A percentile compares a stretch with the other conserved stretches of the same genome.
phyloP scores from a whole-genome alignment of 441 rosid genomes.

The Cnidoscolus chayamansa region DNA sequence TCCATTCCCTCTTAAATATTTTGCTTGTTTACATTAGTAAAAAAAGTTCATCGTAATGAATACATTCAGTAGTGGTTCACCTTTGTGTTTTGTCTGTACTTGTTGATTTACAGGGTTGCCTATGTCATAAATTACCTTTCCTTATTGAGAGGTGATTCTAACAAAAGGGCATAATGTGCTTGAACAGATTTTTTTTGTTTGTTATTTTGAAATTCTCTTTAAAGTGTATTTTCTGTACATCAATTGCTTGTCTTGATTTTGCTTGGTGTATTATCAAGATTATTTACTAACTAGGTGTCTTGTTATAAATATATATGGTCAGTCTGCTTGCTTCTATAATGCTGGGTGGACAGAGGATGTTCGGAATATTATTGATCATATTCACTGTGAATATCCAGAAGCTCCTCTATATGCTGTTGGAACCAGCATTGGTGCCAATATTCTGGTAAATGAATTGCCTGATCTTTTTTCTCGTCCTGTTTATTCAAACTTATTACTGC shows the following conservation, averaged over 20 bases:
- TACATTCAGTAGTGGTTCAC: neutral
- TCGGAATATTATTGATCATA: slow-evolving; percentile 32
- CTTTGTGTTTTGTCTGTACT: neutral
- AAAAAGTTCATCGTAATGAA: neutral
- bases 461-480: neutral
- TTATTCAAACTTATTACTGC: neutral
- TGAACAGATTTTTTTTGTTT: neutral
- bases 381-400: slow-evolving; percentile 41
- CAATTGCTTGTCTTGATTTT: neutral
- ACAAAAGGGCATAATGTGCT: no score
- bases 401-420: slow-evolving; percentile 51
- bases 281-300: slow-evolving; percentile 22
- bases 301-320: slow-evolving; percentile 25
- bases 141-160: neutral
- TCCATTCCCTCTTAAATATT: neutral
- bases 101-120: neutral
- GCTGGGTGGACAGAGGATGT: slow-evolving; percentile 62
- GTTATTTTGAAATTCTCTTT: neutral
- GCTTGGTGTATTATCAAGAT: neutral
- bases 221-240: neutral
- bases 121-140: neutral
- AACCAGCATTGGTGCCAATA: slow-evolving; percentile 57
- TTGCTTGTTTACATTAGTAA: neutral
- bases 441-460: slow-evolving; percentile 37
- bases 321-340: slow-evolving; percentile 61